Evolutionary conservation across 257 asterid species (phyloP), one percentile per base, ranked within the genome.

Genomic region (Capsicum pubescens): DNA sequence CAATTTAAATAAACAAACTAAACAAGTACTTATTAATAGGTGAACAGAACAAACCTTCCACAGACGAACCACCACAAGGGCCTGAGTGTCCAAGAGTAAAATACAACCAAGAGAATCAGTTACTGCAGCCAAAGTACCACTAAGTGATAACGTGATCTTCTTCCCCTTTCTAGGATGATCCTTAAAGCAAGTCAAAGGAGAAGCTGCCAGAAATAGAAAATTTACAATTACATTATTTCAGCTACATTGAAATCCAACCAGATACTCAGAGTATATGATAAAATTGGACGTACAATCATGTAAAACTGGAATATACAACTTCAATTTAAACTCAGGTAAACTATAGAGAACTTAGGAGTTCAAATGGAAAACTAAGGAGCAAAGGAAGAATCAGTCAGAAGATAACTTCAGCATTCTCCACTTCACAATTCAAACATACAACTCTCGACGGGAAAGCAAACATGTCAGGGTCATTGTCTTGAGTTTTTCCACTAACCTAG

Each of bases 31-130:
- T 5, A 4, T 16, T 14, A 77, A 64, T 66, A 32, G 19, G 55
- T 26, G 58, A 56, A 13, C 52, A 52, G 48, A 71, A 57, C 79
- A 39, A 85, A 93, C 99, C 99, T 95, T 97, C 99, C 99, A 97
- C 56, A 95, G 84, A 57, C 97, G 97, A 77, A 97, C 99, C 60
- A 97, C 99, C 71, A 97, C 94, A 81, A 93, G 95, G 32, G 98
- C 99, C 88, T 91, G 97, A 14, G 99, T 93, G 90, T 97, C 99
- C 63, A 97, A 88, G 87, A 97, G 98, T 91, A 97, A 89, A 86
- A 97, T 93, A 68, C 99, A 94, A 55, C 99, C 99, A 57, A 95
- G 95, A n/a, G 98, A 97, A 90, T 97, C 99, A 3, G 99, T 93
- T 88, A 97, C 90, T 80, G 99, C 98, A 84, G 98, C 98, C 91